Evolutionary conservation across 129 eudicot genomes (phyloP).

Genomic region (Apium graveolens): DNA sequence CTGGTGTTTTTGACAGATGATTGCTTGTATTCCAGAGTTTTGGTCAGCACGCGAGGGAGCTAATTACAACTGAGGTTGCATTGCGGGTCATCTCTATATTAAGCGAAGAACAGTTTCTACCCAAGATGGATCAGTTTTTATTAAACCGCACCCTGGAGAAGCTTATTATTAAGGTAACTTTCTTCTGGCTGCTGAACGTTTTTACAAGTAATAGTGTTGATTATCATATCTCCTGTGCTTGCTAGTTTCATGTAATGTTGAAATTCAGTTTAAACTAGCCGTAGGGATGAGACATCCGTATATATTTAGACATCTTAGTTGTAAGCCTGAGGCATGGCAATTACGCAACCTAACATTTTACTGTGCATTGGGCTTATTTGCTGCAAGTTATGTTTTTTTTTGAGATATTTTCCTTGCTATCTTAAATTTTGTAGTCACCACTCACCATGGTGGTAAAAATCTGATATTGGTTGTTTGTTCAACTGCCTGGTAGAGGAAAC

Average conservation of each 20-base stretch:
- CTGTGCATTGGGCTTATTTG: neutral
- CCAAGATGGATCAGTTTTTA: constrained; percentile 47
- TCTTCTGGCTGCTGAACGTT: neutral
- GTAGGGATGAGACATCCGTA: too few relatives aligned
- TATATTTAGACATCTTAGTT: neutral
- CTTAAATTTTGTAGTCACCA: neutral
- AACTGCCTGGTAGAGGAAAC: neutral
- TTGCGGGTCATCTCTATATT: constrained; percentile 77
- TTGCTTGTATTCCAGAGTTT: constrained; percentile 99
- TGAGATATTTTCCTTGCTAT: neutral
- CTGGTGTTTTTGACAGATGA: constrained; percentile 99
- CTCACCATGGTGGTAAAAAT: neutral
- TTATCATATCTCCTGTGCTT: neutral
- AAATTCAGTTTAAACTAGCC: neutral
- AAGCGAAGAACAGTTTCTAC: constrained; percentile 92
- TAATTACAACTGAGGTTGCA: constrained; percentile 94
- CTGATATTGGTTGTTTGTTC: neutral
- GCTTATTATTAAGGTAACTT: constrained; percentile 74
- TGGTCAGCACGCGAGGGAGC: constrained; percentile 99
- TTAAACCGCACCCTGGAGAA: constrained; percentile 71
- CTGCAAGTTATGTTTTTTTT: neutral
- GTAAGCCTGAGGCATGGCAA: neutral
- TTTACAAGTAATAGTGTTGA: neutral
- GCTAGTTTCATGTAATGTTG: neutral
- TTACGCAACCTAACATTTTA: neutral